These are phyloP conservation scores for Brettanomyces bruxellensis DNA, from an alignment of 805 yeast genomes.

Conservation along the genomic window DNA sequence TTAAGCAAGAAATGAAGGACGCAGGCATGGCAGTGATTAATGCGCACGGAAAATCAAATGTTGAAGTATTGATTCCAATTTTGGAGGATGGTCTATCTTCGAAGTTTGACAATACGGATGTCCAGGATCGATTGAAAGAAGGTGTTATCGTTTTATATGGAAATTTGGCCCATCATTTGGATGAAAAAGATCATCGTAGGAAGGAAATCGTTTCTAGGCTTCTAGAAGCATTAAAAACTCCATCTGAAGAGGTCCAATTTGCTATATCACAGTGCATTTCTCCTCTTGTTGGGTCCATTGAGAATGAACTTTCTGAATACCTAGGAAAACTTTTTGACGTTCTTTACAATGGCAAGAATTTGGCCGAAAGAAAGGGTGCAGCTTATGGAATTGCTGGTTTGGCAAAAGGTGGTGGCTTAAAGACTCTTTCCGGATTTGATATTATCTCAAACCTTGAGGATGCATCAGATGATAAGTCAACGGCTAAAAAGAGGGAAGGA, in stretches of 20 bases:
- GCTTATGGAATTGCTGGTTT: slow-evolving; percentile 95
- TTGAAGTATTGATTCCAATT: slow-evolving; percentile 73
- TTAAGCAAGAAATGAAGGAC: slow-evolving; percentile 75
- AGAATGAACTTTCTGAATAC: slow-evolving; percentile 39
- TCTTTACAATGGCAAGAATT: slow-evolving; percentile 41
- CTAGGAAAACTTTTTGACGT: slow-evolving; percentile 51
- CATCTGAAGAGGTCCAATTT: slow-evolving; percentile 82
- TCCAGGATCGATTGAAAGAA: slow-evolving; percentile 61
- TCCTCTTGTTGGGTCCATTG: slow-evolving; percentile 61
- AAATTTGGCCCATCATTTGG: slow-evolving; percentile 78
- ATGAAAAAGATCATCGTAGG: slow-evolving; percentile 56
- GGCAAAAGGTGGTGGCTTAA: slow-evolving; percentile 82
- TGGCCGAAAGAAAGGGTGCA: slow-evolving; percentile 74
- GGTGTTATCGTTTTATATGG: slow-evolving; percentile 84
- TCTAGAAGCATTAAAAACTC: slow-evolving; percentile 68
- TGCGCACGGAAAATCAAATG: slow-evolving; percentile 50
- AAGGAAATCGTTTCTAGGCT: slow-evolving; percentile 58
- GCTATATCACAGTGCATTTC: slow-evolving; percentile 84
- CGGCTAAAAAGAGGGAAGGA: slow-evolving; percentile 69
- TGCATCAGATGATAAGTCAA: slow-evolving; percentile 83
- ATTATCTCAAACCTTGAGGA: slow-evolving; percentile 65
- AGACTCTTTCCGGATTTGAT: slow-evolving; percentile 65
- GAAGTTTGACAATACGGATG: slow-evolving; percentile 35
- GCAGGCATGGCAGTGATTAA: slow-evolving; percentile 77
- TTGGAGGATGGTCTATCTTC: slow-evolving; percentile 62